phyloP scores from a whole-genome alignment of 1,284 basidiomycete species.

The Ustilago bromivora region DNA sequence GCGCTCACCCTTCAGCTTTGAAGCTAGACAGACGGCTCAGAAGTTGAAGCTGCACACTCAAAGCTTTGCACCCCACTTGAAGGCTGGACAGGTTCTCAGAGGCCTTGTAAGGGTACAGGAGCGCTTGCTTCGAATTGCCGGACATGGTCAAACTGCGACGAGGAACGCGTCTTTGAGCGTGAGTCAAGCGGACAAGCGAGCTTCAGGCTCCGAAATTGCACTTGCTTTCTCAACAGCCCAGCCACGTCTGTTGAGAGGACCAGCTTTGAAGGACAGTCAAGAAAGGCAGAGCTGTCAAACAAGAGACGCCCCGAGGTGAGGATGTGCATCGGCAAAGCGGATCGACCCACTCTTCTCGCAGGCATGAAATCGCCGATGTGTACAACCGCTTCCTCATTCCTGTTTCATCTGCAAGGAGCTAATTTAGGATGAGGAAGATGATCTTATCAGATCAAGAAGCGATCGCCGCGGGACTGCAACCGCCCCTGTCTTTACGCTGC shows the following conservation, averaged over 20 bases:
- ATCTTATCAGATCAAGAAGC: slow-evolving; percentile 29
- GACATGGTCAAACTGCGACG: neutral
- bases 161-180: slow-evolving; percentile 10
- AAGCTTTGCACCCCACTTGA: neutral
- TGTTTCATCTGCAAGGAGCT: neutral
- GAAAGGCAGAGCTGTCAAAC: neutral
- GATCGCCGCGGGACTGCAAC: slow-evolving; percentile 1
- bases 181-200: slow-evolving; percentile 22
- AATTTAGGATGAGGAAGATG: neutral
- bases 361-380: slow-evolving; percentile 7
- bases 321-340: slow-evolving; percentile 8
- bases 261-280: neutral
- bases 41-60: neutral
- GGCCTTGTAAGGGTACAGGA: neutral
- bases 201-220: slow-evolving; percentile 27
- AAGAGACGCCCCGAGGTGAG: neutral
- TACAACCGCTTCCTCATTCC: neutral
- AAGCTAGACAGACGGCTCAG: neutral
- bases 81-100: neutral
- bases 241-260: neutral
- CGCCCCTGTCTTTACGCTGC: neutral
- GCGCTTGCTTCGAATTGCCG: neutral
- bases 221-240: neutral
- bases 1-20: neutral
- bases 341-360: neutral